Evolutionary conservation across 1,284 basidiomycete genomes (phyloP).

Genomic region (Sporisorium graminicola): DNA sequence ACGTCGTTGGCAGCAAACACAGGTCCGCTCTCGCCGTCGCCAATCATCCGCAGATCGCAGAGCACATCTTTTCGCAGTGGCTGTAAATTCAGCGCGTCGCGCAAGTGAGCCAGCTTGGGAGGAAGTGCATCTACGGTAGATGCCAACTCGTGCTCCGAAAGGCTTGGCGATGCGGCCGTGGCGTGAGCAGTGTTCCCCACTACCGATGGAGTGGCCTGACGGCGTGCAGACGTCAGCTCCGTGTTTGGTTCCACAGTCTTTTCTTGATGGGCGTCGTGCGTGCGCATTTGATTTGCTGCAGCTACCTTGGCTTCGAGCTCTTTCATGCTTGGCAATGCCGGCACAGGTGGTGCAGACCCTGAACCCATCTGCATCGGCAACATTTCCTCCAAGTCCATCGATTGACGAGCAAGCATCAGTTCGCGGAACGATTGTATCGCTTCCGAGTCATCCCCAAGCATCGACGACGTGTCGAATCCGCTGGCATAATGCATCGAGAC

Average conservation of each 20-base stretch:
- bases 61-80: conserved; percentile 27
- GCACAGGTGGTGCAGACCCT: conserved; percentile 52
- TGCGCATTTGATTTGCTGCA: conserved; percentile 28
- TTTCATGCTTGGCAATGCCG: conserved; percentile 49
- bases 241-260: not conserved
- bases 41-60: conserved; percentile 51
- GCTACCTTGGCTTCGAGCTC: conserved; percentile 40
- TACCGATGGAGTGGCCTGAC: not conserved
- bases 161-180: conserved; percentile 11
- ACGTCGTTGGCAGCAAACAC: conserved; percentile 49
- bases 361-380: conserved; percentile 43
- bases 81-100: conserved; percentile 20
- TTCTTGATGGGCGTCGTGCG: not conserved
- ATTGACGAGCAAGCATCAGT: conserved; percentile 54
- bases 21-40: conserved; percentile 59
- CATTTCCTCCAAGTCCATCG: conserved; percentile 60
- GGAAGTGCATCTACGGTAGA: conserved; percentile 10
- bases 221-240: not conserved
- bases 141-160: conserved; percentile 10
- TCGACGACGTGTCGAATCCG: conserved; percentile 53
- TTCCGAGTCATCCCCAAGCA: conserved; percentile 52
- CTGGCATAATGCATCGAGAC: conserved; percentile 63
- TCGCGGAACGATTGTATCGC: conserved; percentile 48
- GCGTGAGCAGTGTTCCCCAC: not conserved
- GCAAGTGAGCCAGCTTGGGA: conserved; percentile 28